Base-by-base conservation (phyloP, 352 stramenopile species). In the Stramenopiles sp. region DNA sequence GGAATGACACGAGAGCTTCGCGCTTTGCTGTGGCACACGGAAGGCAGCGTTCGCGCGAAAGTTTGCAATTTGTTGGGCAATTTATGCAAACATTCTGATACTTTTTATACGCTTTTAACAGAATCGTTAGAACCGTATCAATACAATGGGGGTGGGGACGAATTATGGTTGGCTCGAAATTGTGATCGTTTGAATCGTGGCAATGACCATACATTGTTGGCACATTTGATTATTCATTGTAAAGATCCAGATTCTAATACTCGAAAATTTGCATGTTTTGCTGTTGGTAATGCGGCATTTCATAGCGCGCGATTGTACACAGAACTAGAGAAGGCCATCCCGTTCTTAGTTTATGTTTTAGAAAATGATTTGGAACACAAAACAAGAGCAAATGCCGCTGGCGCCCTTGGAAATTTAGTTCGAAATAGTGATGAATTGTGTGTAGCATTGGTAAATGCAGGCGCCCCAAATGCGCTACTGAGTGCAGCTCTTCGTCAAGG, bases 201-300 rank as follows among this genome's bases (percentile, higher is more conserved):
- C 4, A 55, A 80, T 67, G 31, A 32, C 31, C 76, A 83, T n/a
- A 78, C 30, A 4, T 81, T 95, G 32, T 30, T 95, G 0, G 83
- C 88, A n/a, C 85, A 83, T 30, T 86, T 95, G 8, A 87, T 95
- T 30, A 80, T 75, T 39, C 84, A 86, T 0, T 86, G 93, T 4
- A 84, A 81, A 0, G 91, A 95, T 75, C 33, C 82, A 0, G 90
- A 96, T 83, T 86, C 85, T n/a, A 91, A 92, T 80, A 91, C 94
- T 1, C 87, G 91, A 0, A 94, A 94, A 27, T 96, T 97, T 71
- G 93, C 93, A 0, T 95, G 91, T 86, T 97, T 97, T 84, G 92
- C 92, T n/a, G 89, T 97, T 33, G 93, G 93, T 33, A 97, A 97
- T 81, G 92, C 91, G 22, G 92, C 93, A 4, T 97, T 97, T 82